phyloP scores from a whole-genome alignment of 1,284 basidiomycete genomes.

The Microbotryomycetes sp. region DNA sequence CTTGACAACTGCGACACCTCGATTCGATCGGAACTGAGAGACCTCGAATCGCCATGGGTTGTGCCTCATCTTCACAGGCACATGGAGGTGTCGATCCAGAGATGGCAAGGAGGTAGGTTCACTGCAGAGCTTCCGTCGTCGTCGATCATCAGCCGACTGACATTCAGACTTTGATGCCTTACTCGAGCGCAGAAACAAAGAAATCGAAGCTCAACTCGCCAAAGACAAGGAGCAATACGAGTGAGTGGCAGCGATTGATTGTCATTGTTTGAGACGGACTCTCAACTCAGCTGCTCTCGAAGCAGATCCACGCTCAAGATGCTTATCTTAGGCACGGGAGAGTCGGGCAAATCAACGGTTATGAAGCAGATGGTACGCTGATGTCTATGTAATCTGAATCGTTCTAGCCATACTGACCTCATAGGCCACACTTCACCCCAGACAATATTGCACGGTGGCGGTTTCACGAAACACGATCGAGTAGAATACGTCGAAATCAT shows the following conservation, averaged over 20 bases:
- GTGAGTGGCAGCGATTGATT: background rate
- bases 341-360: background rate
- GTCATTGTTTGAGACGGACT: background rate
- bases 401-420: too few relatives aligned
- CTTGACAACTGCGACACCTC: too few relatives aligned
- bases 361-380: background rate
- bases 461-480: background rate
- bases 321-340: background rate
- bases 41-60: background rate
- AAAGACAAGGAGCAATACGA: background rate
- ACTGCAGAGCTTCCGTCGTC: too few relatives aligned
- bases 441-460: background rate
- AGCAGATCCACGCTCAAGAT: background rate
- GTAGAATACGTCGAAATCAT: background rate
- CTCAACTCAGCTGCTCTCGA: background rate
- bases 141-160: too few relatives aligned
- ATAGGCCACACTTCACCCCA: background rate
- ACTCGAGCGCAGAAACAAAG: background rate
- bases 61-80: background rate
- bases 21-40: background rate
- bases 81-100: background rate
- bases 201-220: background rate
- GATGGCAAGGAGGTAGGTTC: too few relatives aligned
- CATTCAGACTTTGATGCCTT: too few relatives aligned
- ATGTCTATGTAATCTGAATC: too few relatives aligned